Base-by-base conservation (phyloP, 768 basidiomycete genomes). In the Pholiota molesta region DNA sequence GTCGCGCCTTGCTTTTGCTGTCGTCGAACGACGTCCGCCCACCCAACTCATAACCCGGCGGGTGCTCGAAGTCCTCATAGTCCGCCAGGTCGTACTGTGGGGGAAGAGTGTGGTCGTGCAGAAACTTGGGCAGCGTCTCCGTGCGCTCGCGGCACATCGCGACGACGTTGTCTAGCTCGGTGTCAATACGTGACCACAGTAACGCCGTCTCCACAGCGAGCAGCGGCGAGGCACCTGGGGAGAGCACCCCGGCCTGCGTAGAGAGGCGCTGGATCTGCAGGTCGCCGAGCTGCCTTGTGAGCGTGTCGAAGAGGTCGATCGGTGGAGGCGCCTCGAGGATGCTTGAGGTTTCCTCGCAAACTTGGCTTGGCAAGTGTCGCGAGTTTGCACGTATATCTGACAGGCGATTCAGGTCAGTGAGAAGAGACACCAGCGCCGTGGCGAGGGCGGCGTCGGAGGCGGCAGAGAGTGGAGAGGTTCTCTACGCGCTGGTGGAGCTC, bases 171-270 rank as follows among this genome's bases (percentile, higher is more conserved):
- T 93, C 93, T 2, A 94, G 81, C 53, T 93, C 84, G 55, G 85
- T 80, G 65, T 93, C 91, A 31, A 95, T 87, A 35, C 83, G 79
- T 2, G 84, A 77, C 92, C 93, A 95, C 0, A 95, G 75, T 13
- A 93, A 77, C 0, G 89, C 81, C 1, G 81, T 75, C 68, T 90
- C 87, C 1, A 90, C 84, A 10, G 71, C 79, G 37, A 81, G 76
- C 13, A 78, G 77, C 3, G 86, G 86, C 21, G 82, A 77, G 23
- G 77, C 69, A 31, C 73, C 77, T 7, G 75, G 73, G 5, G 74
- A 66, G 10, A 78, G 67, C 16, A 74, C 63, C 5, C 73, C 76
- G 17, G 77, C 71, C 51, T 79, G 79, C 4, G 77, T 77, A 5
- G 83, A 79, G 31, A 80, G 77, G 4, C 84, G 79, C 65, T 86